Evolutionary conservation across 2,329 filamentous ascomycete species (phyloP).

Genomic region (Neonectria coccinea): DNA sequence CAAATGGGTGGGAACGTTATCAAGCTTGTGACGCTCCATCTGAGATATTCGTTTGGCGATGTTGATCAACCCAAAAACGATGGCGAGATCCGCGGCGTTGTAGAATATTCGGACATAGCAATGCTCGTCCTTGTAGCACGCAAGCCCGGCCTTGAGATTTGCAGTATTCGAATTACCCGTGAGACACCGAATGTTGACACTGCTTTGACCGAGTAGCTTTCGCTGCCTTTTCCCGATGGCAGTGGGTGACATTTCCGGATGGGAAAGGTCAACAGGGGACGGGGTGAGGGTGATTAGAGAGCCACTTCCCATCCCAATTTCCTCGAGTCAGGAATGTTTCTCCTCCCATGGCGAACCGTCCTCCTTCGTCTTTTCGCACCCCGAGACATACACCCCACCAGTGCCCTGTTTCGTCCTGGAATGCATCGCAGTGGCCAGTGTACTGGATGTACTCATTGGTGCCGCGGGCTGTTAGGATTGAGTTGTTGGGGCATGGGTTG

Average conservation of each 20-base stretch:
- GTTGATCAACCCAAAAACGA: conserved; percentile 10
- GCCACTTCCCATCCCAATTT: conserved; percentile 14
- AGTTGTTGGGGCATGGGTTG: conserved; percentile 8
- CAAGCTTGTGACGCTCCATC: neutral
- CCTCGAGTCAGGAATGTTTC: conserved; percentile 10
- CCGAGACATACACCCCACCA: conserved; percentile 17
- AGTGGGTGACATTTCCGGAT: conserved; percentile 10
- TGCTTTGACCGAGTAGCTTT: conserved; percentile 7
- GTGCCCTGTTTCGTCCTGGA: neutral
- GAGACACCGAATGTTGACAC: neutral
- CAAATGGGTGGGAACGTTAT: neutral
- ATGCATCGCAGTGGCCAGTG: conserved; percentile 7
- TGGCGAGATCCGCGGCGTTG: neutral
- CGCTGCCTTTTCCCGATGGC: conserved; percentile 6
- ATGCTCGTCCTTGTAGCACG: conserved; percentile 16
- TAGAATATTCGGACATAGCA: conserved; percentile 12
- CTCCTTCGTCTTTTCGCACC: conserved; percentile 14
- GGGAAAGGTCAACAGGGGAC: conserved; percentile 3
- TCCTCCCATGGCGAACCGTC: conserved; percentile 5
- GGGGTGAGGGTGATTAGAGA: neutral
- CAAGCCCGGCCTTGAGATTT: neutral
- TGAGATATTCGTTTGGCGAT: neutral
- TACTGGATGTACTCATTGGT: conserved; percentile 16
- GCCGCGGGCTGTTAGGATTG: neutral
- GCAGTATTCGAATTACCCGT: neutral